phyloP scores from a whole-genome alignment of 306 rosid species.

The Macrotyloma uniflorum region DNA sequence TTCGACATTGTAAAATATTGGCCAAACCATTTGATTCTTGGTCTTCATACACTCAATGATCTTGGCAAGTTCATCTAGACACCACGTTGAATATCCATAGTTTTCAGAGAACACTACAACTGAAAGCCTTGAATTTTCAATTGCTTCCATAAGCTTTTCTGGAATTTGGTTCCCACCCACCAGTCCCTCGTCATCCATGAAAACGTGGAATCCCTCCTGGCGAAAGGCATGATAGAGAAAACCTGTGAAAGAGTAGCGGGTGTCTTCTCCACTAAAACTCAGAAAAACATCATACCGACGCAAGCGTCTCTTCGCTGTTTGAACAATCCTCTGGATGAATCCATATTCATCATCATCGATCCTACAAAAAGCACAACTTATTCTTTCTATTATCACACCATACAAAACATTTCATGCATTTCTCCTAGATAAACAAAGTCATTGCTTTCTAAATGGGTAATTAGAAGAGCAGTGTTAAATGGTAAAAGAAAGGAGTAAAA shows the following conservation, averaged over 20 bases:
- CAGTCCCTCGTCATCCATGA: not conserved
- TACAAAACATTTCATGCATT: too few species aligned
- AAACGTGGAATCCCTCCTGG: not conserved
- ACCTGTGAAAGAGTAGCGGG: not conserved
- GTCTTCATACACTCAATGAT: not conserved
- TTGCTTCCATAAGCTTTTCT: not conserved
- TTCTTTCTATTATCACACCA: too few species aligned
- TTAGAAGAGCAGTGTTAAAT: too few species aligned
- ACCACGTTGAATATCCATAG: not conserved
- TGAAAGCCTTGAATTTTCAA: slow-evolving; percentile 17
- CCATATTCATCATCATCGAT: too few species aligned
- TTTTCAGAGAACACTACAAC: slow-evolving; percentile 10
- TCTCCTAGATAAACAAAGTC: too few species aligned
- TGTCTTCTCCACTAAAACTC: not conserved
- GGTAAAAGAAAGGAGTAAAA: too few species aligned
- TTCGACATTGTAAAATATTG: slow-evolving; percentile 16
- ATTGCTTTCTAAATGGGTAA: too few species aligned
- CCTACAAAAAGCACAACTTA: too few species aligned
- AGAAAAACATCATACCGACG: not conserved
- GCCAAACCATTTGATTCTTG: slow-evolving; percentile 13
- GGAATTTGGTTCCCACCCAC: not conserved
- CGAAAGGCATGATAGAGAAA: not conserved
- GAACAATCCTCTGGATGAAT: too few species aligned
- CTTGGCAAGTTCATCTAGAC: slow-evolving; percentile 20
- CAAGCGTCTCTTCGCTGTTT: too few species aligned